These are phyloP conservation scores for Saturnispora zaruensis DNA, from an alignment of 805 yeast genomes.

Conservation along the genomic window DNA sequence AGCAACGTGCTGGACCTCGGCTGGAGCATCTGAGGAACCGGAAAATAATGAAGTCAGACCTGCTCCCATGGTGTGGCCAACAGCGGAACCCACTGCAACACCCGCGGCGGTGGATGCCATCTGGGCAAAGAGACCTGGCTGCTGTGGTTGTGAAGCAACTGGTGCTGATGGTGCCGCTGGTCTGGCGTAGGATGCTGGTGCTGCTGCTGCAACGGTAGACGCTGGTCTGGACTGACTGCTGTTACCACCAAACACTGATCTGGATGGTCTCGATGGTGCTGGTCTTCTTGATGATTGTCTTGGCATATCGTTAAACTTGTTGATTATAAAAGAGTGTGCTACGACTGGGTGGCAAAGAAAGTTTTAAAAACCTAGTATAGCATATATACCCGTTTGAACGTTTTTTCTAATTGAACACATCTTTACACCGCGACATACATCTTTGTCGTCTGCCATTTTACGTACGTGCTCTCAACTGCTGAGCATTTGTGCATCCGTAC, in stretches of 20 bases:
- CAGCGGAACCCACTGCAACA: slow-evolving; percentile 97
- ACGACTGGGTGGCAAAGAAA: not conserved
- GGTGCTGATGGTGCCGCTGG: slow-evolving; percentile 38
- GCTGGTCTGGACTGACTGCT: slow-evolving; percentile 54
- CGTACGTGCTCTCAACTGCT: no score
- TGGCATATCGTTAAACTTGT: slow-evolving; percentile 22
- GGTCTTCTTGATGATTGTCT: slow-evolving; percentile 33
- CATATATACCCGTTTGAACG: no score
- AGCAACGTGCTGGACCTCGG: slow-evolving; percentile 26
- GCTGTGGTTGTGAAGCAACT: slow-evolving; percentile 41
- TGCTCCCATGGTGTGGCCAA: slow-evolving; percentile 95
- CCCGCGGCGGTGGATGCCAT: slow-evolving; percentile 99
- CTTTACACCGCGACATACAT: no score
- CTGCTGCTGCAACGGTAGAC: slow-evolving; percentile 65
- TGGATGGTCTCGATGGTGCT: slow-evolving; percentile 34
- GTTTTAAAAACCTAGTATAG: not conserved
- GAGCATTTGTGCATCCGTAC: slow-evolving; percentile 3
- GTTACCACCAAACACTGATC: slow-evolving; percentile 18
- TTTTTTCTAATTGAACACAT: no score
- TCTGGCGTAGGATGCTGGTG: slow-evolving; percentile 36
- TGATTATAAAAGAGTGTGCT: not conserved
- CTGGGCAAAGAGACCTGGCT: slow-evolving; percentile 88
- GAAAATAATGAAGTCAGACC: slow-evolving; percentile 87
- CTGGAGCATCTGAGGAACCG: slow-evolving; percentile 46
- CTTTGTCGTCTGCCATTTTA: no score